Evolutionary conservation across 2,329 filamentous ascomycete species (phyloP).

Genomic region (Aspergillus carbonarius): DNA sequence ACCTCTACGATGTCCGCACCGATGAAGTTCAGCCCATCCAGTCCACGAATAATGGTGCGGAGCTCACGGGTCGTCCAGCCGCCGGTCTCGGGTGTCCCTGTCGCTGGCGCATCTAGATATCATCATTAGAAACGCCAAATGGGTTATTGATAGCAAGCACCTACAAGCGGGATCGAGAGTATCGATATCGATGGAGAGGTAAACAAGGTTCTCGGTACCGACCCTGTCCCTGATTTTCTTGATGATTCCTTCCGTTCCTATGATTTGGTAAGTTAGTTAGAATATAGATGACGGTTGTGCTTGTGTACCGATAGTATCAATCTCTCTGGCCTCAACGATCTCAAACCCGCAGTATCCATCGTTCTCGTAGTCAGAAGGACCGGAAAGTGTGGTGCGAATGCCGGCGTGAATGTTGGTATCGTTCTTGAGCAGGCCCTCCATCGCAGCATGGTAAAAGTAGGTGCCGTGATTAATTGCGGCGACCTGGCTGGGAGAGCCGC

Average conservation of each 20-base stretch:
- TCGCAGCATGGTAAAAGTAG: conserved; percentile 80
- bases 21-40: conserved; percentile 58
- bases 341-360: conserved; percentile 83
- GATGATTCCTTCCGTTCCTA: conserved; percentile 68
- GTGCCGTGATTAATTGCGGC: conserved; percentile 84
- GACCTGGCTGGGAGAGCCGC: conserved; percentile 72
- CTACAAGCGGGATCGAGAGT: conserved; percentile 78
- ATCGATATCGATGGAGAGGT: conserved; percentile 83
- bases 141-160: conserved; percentile 23
- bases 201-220: conserved; percentile 71
- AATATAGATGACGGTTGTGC: not conserved
- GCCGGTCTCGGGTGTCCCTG: conserved; percentile 61
- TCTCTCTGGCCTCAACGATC: conserved; percentile 73
- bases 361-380: conserved; percentile 78
- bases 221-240: conserved; percentile 74
- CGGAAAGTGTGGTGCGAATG: conserved; percentile 78
- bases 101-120: conserved; percentile 43
- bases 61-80: conserved; percentile 63
- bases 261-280: not conserved
- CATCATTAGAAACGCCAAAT: not conserved
- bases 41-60: conserved; percentile 57
- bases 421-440: conserved; percentile 75
- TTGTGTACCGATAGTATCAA: conserved; percentile 60
- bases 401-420: conserved; percentile 86
- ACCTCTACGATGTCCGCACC: conserved; percentile 64